Evolutionary conservation across 352 stramenopile genomes (phyloP).

Genomic region (Globisporangium carolinianum): DNA sequence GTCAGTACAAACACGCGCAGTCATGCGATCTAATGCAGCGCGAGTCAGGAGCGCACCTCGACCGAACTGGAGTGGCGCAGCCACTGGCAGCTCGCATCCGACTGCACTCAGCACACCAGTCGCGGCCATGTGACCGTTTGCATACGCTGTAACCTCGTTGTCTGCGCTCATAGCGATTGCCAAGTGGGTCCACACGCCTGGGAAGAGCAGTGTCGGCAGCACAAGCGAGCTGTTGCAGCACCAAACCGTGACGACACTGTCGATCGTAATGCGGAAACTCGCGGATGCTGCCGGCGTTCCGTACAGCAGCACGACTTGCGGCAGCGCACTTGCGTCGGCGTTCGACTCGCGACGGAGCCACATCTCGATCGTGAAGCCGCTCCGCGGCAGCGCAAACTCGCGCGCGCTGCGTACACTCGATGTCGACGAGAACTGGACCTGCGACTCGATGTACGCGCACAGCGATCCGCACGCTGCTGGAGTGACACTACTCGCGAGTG

Average conservation of each 20-base stretch:
- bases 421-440: conserved; percentile 22
- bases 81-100: conserved; percentile 17
- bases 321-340: background rate
- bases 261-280: conserved; percentile 11
- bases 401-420: conserved; percentile 22
- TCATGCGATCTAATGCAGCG: too few species aligned
- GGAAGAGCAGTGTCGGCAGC: conserved; percentile 23
- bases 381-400: conserved; percentile 15
- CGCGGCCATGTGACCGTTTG: conserved; percentile 23
- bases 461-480: conserved; percentile 18
- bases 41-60: conserved; percentile 17
- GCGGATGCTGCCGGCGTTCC: conserved; percentile 6
- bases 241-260: conserved; percentile 21
- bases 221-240: conserved; percentile 21
- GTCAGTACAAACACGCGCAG: too few species aligned
- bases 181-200: conserved; percentile 31
- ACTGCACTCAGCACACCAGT: conserved; percentile 11
- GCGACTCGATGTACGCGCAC: conserved; percentile 22
- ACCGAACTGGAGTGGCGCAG: conserved; percentile 34
- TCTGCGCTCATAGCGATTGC: conserved; percentile 19
- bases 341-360: conserved; percentile 23
- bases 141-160: conserved; percentile 17
- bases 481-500: background rate
- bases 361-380: conserved; percentile 32
- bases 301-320: conserved; percentile 30